Base-by-base conservation (phyloP, 768 basidiomycete species). In the Heimioporus sp. region DNA sequence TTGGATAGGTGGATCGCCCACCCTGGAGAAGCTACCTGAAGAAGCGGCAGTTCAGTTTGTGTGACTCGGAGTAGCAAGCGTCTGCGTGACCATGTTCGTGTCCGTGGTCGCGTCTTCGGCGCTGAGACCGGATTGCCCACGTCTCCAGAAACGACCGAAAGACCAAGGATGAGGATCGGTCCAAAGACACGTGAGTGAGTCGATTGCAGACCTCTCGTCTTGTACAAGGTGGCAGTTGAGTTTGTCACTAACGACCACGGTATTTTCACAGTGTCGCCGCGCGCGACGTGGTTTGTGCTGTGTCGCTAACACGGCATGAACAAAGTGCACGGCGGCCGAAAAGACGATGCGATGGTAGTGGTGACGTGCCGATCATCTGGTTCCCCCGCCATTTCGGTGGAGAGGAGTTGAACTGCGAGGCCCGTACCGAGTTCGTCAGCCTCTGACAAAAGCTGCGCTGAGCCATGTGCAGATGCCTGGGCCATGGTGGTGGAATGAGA, bases 241-340 rank as follows among this genome's bases (percentile, higher is more conserved):
- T 61, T 81, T 85, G 54, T 86, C 83, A 34, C 97, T 71, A 38
- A 80, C 75, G 36, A 87, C 80, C 19, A 98, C 70, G 1, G 82
- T 76, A 63, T 89, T 76, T 63, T 86, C 90, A 71, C 69, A 31
- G 98, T 74, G 1, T 73, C 63, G 7, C 83, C 80, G 0, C 82
- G 75, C 15, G 85, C 78, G 13, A 95, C 84, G 57, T 92, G 72
- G 8, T 74, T 98, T 98, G 41, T 93, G 79, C 63, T 92, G 89
- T 0, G 95, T 98, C 5, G 94, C 91, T 32, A 98, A 76, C 97
- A 99, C 98, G 21, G 90, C 86, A 68, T 98, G 97, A 43, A 89
- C 76, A 67, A 90, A 97, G 58, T 89, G 73, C 17, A 77, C 75
- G 37, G 95, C 94, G 70, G 98, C 96, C 0, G 93, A 96, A 37